Evolutionary conservation across 768 basidiomycete species (phyloP).

Genomic region (Phlegmacium glaucopus): DNA sequence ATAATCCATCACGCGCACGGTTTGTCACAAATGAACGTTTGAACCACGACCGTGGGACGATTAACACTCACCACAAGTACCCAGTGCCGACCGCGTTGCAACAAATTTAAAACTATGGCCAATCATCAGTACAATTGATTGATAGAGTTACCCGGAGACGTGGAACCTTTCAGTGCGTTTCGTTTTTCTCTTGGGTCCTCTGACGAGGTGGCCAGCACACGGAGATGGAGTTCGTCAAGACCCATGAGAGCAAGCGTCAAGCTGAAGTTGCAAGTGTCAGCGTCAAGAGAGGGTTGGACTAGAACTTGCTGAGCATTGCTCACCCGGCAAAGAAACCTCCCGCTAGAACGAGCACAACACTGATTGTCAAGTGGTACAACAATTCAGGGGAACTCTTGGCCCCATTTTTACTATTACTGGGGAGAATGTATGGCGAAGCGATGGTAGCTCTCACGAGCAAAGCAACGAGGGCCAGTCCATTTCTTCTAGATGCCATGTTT

Average conservation of each 20-base stretch:
- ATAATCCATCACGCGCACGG: too few species aligned
- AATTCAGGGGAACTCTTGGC: constrained; percentile 58
- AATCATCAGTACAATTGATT: not conserved
- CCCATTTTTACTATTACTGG: constrained; percentile 14
- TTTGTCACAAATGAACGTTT: too few species aligned
- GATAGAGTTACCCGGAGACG: too few species aligned
- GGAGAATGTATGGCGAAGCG: constrained; percentile 20
- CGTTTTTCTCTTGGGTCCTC: constrained; percentile 63
- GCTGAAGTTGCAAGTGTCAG: constrained; percentile 31
- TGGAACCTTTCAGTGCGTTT: constrained; percentile 68
- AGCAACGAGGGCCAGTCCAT: constrained; percentile 1
- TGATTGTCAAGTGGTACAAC: constrained; percentile 69
- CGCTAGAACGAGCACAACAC: constrained; percentile 65
- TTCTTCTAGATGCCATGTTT: too few species aligned
- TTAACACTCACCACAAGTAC: constrained; percentile 72
- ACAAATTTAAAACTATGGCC: constrained; percentile 46
- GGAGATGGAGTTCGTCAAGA: constrained; percentile 84
- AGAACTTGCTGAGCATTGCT: constrained; percentile 17
- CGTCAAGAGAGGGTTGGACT: too few species aligned
- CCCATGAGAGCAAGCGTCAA: constrained; percentile 94
- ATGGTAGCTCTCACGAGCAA: constrained; percentile 22
- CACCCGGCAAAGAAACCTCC: constrained; percentile 95
- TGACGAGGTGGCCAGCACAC: constrained; percentile 80
- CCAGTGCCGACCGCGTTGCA: constrained; percentile 81
- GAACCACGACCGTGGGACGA: not conserved